phyloP scores from a whole-genome alignment of 345 rosid species.

The Hevea brasiliensis region DNA sequence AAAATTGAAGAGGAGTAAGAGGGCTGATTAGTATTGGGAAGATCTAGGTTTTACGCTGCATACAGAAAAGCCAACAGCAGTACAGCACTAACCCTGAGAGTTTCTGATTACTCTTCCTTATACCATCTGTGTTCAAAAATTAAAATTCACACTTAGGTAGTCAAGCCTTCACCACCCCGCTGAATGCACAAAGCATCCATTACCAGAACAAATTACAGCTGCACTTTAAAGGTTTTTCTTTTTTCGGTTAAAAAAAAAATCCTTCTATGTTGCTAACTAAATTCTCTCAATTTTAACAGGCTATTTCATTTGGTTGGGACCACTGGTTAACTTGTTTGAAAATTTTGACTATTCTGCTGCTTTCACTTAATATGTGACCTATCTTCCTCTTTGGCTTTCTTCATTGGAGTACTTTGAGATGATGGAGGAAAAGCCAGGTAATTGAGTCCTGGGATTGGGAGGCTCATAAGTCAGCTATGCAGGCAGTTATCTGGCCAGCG shows the following conservation, averaged over 20 bases:
- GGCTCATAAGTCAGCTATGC: conserved; percentile 84
- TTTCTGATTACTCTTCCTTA: background rate
- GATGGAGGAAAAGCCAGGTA: conserved; percentile 84
- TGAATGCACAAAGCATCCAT: background rate
- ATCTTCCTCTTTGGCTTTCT: background rate
- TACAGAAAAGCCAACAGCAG: background rate
- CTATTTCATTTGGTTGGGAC: background rate
- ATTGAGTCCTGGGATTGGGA: conserved; percentile 86
- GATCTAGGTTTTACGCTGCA: background rate
- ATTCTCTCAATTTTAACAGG: background rate
- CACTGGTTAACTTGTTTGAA: too few relatives aligned
- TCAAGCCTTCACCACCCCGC: background rate
- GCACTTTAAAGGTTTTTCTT: too few relatives aligned
- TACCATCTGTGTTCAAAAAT: background rate
- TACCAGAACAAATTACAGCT: background rate
- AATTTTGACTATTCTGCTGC: conserved; percentile 1
- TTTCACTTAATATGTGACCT: background rate
- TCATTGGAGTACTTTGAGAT: conserved; percentile 58
- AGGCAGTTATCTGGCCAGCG: conserved; percentile 90
- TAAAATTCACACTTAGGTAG: background rate
- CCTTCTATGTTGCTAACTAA: background rate
- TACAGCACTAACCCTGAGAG: background rate
- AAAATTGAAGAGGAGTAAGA: background rate
- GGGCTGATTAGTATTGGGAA: background rate
- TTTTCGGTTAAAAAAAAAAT: background rate